Evolutionary conservation across 768 basidiomycete genomes (phyloP).

Genomic region (Lactarius pseudohatsudake): DNA sequence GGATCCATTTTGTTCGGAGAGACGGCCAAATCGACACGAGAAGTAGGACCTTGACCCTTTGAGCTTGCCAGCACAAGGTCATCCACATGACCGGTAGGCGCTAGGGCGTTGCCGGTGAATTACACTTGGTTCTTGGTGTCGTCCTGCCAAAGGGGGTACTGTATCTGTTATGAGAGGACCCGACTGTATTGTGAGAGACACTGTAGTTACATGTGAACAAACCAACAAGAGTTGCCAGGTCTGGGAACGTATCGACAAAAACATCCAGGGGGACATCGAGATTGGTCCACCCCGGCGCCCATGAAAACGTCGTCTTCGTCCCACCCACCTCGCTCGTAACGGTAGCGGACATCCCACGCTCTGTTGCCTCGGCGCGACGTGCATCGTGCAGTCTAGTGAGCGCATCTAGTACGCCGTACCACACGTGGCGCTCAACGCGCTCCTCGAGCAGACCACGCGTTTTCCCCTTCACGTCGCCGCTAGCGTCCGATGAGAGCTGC

Average conservation of each 20-base stretch:
- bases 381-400: slow-evolving; percentile 38
- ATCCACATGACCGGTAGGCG: neutral
- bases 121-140: neutral
- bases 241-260: neutral
- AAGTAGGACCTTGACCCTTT: neutral
- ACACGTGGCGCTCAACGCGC: slow-evolving; percentile 52
- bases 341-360: neutral
- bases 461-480: slow-evolving; percentile 27
- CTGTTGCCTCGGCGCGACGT: neutral
- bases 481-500: slow-evolving; percentile 22
- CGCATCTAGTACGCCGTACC: slow-evolving; percentile 70
- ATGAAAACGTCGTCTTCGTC: neutral
- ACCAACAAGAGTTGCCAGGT: neutral
- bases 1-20: neutral
- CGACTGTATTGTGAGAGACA: neutral
- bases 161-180: neutral
- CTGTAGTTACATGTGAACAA: neutral
- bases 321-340: neutral
- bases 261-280: neutral
- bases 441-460: slow-evolving; percentile 61
- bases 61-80: neutral
- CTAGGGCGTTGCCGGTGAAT: neutral
- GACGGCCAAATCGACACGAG: neutral
- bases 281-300: neutral
- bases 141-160: neutral